Base-by-base conservation (phyloP, 805 yeast species). In the Starmerella apis region DNA sequence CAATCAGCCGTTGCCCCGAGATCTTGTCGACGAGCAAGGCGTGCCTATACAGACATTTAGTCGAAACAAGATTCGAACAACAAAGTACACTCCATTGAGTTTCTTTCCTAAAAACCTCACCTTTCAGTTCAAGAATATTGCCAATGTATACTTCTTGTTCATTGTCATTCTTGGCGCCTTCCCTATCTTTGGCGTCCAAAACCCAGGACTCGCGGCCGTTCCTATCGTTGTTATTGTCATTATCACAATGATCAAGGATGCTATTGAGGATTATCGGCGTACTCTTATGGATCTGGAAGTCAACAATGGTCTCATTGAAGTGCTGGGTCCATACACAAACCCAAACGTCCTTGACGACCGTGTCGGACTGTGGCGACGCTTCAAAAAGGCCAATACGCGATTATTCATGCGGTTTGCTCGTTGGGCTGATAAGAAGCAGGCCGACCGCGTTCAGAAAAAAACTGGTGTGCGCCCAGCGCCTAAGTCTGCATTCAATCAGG, bases 1-100 rank as follows among this genome's bases (percentile, higher is more conserved):
- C 55, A 77, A 78, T 64, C 63, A 68, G 51, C 72, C 71, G 3
- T 63, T 79, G 48, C 83, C 83, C 1, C 58, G 63, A 2, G 65
- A 70, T 23, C 67, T 73, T 68, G 56, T 61, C 11, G 69, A 71
- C 49, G 78, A 74, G n/a, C 74, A 80, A 1, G 82, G 83, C n/a
- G 72, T 75, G 28, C 85, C 92, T 0, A 55, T 61, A 8, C 68
- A 71, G 2, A 63, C 66, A n/a, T 90, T 83, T 62, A 80, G 94
- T 4, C 76, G 96, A 61, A 92, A 90, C 70, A 90, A 92, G 66
- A 86, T 92, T 59, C 80, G 97, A 70, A 88, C 98, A 0, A 86
- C 98, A 2, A 90, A 87, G 69, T 92, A 92, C 67, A 92, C 97
- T 2, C 96, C 98, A 7, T 61, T 92, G 48, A 71, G 88, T 13